These are phyloP conservation scores for Capsicum rhomboideum DNA, from an alignment of 257 asterid species.

Conservation along the genomic window DNA sequence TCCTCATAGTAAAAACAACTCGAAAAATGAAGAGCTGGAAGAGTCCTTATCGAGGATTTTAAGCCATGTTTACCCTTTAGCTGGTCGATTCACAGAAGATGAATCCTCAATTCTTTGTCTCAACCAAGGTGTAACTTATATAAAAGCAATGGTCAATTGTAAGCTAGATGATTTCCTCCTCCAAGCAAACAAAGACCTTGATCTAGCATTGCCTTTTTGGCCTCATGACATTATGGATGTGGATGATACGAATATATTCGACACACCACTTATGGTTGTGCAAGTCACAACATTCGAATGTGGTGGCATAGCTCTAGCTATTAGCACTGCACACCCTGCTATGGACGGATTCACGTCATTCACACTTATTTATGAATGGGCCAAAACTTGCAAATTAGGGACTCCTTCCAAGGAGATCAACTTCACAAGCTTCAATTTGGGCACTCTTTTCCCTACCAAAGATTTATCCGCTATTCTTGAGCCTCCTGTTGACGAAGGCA, in stretches of 20 bases:
- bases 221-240: not conserved
- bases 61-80: conserved; percentile 26
- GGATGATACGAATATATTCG: not conserved
- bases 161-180: not conserved
- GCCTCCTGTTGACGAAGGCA: not conserved
- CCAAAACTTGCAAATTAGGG: not conserved
- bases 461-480: not conserved
- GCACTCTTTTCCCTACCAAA: not conserved
- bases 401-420: not conserved
- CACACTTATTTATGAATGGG: conserved; percentile 1
- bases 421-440: not conserved
- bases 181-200: not conserved
- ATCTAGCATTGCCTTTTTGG: not conserved
- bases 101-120: conserved; percentile 14
- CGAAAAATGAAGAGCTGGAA: too few relatives aligned
- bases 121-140: conserved; percentile 27
- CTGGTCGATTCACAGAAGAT: conserved; percentile 19
- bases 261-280: not conserved
- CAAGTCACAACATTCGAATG: conserved; percentile 6
- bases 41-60: too few relatives aligned
- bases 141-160: conserved; percentile 6
- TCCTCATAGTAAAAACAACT: too few relatives aligned
- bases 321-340: not conserved
- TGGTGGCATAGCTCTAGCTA: conserved; percentile 7
- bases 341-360: not conserved